Conservation (phyloP, 1,284 basidiomycete genomes). For the Puccinia coronata region DNA sequence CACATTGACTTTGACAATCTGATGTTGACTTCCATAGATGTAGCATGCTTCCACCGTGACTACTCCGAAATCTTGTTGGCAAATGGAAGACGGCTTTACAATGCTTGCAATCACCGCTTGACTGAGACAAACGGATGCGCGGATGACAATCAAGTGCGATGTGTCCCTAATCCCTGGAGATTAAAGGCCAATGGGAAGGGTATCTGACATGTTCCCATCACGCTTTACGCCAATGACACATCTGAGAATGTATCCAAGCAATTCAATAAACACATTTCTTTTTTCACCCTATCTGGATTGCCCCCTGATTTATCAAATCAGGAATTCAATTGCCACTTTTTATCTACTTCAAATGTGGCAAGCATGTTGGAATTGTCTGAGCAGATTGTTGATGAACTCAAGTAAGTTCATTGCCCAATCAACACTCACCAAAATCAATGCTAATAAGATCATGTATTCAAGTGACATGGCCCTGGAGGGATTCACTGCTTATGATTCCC, state of each 20-base stretch:
- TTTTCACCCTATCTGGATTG: background rate
- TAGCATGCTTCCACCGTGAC: no score
- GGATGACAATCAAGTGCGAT: no score
- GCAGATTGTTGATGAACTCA: constrained; percentile 2
- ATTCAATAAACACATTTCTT: constrained; percentile 26
- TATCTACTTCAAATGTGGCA: background rate
- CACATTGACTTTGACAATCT: no score
- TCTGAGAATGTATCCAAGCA: background rate
- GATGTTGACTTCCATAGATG: no score
- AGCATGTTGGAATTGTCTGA: background rate
- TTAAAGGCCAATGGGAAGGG: background rate
- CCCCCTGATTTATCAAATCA: constrained; percentile 6
- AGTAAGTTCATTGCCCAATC: no score
- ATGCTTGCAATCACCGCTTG: background rate
- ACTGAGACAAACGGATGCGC: no score
- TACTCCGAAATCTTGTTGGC: no score
- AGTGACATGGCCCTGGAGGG: background rate
- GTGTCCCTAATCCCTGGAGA: background rate
- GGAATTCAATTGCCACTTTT: background rate
- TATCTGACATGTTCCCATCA: background rate
- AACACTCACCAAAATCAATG: no score
- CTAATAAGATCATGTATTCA: background rate
- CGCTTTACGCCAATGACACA: background rate
- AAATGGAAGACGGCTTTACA: background rate
- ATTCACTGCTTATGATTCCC: background rate